phyloP scores from a whole-genome alignment of 495 filamentous ascomycete species.

The Neurospora tetraspora region DNA sequence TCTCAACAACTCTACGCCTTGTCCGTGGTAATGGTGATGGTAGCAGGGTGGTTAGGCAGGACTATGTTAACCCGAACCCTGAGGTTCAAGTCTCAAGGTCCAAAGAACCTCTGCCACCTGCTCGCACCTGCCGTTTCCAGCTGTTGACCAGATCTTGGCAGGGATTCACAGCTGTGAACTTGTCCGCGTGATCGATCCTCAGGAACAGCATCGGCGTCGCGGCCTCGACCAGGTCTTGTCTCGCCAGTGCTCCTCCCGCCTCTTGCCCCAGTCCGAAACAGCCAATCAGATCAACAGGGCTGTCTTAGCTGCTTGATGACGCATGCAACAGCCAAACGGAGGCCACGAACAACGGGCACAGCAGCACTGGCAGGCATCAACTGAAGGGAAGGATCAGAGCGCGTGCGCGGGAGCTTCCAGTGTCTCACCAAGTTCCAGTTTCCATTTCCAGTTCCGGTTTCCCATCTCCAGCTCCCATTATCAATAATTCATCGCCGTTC shows the following conservation, averaged over 20 bases:
- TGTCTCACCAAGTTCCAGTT: too few species aligned
- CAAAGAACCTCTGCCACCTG: neutral
- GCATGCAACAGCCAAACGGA: neutral
- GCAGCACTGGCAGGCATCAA: neutral
- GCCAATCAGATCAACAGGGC: neutral
- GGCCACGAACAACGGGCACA: neutral
- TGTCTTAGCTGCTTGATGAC: neutral
- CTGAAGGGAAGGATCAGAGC: neutral
- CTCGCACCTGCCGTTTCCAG: neutral
- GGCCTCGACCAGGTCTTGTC: neutral
- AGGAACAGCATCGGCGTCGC: neutral
- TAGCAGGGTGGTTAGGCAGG: neutral
- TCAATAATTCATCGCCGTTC: neutral
- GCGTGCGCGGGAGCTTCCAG: neutral
- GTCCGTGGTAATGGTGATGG: neutral
- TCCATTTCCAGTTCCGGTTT: neutral
- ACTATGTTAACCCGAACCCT: neutral
- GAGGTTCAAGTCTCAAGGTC: neutral
- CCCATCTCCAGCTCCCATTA: neutral
- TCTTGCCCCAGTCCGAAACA: neutral
- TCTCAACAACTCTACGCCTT: neutral
- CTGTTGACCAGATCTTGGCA: neutral
- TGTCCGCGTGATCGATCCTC: neutral
- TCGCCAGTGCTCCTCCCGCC: neutral
- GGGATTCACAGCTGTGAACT: neutral